Evolutionary conservation across 257 asterid species (phyloP), one percentile per base, ranked within the genome.

Genomic region (Apocynum venetum): DNA sequence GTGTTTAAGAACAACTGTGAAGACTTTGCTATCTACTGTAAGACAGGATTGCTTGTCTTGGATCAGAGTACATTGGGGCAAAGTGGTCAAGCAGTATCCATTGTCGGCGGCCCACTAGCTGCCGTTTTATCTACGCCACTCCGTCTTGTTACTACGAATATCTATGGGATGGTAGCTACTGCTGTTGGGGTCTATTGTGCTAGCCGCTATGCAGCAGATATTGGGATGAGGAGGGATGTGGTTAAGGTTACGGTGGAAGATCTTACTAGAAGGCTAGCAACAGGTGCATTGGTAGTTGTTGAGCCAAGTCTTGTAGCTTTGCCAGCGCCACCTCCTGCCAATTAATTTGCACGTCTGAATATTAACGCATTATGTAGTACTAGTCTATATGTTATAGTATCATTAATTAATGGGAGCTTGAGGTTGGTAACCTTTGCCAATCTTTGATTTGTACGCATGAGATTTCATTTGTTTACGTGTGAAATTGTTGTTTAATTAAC

Each of bases 11-110:
- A 91, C 84, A 95, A 93, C 76, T 95, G 99, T 44, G 99, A 95
- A 76, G 99, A 95, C 85, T 95, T 95, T 35, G 91, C 99, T 3
- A 93, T 95, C 47, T 95, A 95, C 83, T 95, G 98, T 90, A 96
- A 93, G 84, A 96, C 99, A 0, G 99, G 98, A 35, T 60, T 93
- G 81, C 97, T 95, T 17, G 94, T 91, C 74, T 71, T 88, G 80
- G 89, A 93, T 67, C 90, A 89, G n/a, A 87, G 83, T 10, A 71
- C 93, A 46, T 84, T 90, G 95, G 98, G 99, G 40, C 98, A 87
- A 56, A 93, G 99, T 25, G 98, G 99, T 47, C 99, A 95, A 79
- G 97, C 97, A 12, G 96, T 83, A 64, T 90, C 97, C n/a, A 80
- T 85, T 59, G 84, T 93, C 12, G 98, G 98, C 1, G 99, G 96